Conservation (phyloP, 2,329 filamentous ascomycete genomes). For the Ambrosiella cleistominuta region DNA sequence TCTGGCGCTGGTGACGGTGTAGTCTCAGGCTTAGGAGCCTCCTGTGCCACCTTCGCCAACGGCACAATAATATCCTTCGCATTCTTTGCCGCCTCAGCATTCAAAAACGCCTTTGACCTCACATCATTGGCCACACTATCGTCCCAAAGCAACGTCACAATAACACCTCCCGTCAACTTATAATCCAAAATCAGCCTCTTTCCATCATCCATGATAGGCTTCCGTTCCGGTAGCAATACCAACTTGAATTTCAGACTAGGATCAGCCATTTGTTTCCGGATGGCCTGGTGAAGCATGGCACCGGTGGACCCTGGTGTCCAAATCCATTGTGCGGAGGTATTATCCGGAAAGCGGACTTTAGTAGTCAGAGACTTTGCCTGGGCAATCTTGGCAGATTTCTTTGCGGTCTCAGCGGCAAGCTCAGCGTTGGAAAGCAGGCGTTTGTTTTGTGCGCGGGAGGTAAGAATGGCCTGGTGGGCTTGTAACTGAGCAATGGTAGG, state of each 20-base stretch:
- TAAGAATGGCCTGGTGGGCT: slow-evolving; percentile 52
- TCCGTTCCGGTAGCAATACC: slow-evolving; percentile 40
- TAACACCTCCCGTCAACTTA: slow-evolving; percentile 43
- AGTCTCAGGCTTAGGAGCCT: slow-evolving; percentile 19
- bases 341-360: slow-evolving; percentile 76
- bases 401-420: slow-evolving; percentile 49
- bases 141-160: slow-evolving; percentile 64
- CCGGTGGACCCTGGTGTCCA: slow-evolving; percentile 53
- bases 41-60: slow-evolving; percentile 24
- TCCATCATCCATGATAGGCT: slow-evolving; percentile 29
- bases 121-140: slow-evolving; percentile 39
- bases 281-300: slow-evolving; percentile 54
- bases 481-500: slow-evolving; percentile 62
- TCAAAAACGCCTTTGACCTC: slow-evolving; percentile 41
- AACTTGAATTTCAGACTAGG: slow-evolving; percentile 53
- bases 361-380: slow-evolving; percentile 52
- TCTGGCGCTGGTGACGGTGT: slow-evolving; percentile 15
- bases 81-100: slow-evolving; percentile 35
- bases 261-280: slow-evolving; percentile 51
- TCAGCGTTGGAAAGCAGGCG: slow-evolving; percentile 72
- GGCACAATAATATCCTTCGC: slow-evolving; percentile 52
- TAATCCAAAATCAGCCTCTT: slow-evolving; percentile 52
- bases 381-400: slow-evolving; percentile 46
- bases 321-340: slow-evolving; percentile 57
- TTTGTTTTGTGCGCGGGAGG: slow-evolving; percentile 47